Evolutionary conservation across 495 filamentous ascomycete species (phyloP).

Genomic region (Hypoxylon fragiforme): DNA sequence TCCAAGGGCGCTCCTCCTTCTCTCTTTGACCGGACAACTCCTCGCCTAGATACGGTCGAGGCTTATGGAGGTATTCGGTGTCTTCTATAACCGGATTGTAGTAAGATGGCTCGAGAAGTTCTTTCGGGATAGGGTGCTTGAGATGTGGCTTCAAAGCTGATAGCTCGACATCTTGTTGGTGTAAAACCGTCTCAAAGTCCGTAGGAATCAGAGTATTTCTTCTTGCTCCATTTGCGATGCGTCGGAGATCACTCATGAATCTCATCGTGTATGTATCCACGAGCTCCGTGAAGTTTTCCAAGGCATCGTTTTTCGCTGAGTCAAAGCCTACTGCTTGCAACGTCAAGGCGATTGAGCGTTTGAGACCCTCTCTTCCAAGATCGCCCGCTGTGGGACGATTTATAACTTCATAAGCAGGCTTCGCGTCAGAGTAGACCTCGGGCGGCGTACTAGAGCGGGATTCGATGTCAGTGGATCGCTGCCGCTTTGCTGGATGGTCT

Average conservation of each 20-base stretch:
- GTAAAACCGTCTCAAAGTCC: conserved; percentile 47
- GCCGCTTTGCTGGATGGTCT: conserved; percentile 37
- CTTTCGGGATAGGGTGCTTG: conserved; percentile 43
- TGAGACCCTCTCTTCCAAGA: conserved; percentile 43
- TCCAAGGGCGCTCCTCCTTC: conserved; percentile 45
- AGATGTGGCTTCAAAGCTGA: conserved; percentile 44
- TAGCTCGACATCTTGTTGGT: conserved; percentile 40
- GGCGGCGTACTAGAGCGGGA: conserved; percentile 4
- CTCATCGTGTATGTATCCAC: conserved; percentile 44
- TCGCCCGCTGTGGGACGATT: conserved; percentile 34
- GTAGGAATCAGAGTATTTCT: conserved; percentile 40
- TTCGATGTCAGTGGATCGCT: conserved; percentile 22
- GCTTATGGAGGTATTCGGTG: conserved; percentile 31
- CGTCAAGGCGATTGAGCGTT: conserved; percentile 43
- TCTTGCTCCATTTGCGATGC: conserved; percentile 41
- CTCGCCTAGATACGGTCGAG: conserved; percentile 42
- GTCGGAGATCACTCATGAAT: conserved; percentile 38
- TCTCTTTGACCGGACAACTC: conserved; percentile 49
- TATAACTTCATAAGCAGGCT: conserved; percentile 6
- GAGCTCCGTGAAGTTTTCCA: conserved; percentile 46
- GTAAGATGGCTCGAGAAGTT: conserved; percentile 36
- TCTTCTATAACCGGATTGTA: conserved; percentile 37
- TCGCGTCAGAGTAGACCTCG: not conserved
- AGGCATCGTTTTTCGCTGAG: conserved; percentile 41
- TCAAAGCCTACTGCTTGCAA: conserved; percentile 50